phyloP scores from a whole-genome alignment of 2,329 filamentous ascomycete species.

The Ceratocystiopsis brevicomis region DNA sequence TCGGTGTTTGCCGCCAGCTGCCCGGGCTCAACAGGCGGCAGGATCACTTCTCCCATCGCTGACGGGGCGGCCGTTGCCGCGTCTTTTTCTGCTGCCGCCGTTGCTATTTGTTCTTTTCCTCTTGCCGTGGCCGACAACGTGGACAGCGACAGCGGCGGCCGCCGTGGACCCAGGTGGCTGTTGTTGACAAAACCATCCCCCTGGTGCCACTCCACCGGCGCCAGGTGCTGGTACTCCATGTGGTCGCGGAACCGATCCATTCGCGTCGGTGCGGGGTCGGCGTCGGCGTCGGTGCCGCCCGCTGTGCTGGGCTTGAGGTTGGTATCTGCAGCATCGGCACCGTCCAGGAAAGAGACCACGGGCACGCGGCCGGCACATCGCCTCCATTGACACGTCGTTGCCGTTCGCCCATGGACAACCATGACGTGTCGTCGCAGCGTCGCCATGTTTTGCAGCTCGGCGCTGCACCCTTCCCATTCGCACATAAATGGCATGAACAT shows the following conservation, averaged over 20 bases:
- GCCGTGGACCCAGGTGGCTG: conserved; percentile 3
- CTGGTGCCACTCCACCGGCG: conserved; percentile 34
- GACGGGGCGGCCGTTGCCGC: no score
- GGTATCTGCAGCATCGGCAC: conserved; percentile 9
- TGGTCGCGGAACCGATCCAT: conserved; percentile 26
- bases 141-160: background rate
- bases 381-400: no score
- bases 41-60: no score
- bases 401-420: conserved; percentile 24
- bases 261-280: background rate
- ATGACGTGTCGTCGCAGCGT: conserved; percentile 36
- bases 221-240: conserved; percentile 33
- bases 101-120: background rate
- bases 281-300: background rate
- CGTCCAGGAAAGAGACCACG: conserved; percentile 17
- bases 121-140: conserved; percentile 8
- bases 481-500: conserved; percentile 35
- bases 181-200: conserved; percentile 38
- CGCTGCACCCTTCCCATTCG: conserved; percentile 39
- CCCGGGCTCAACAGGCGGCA: no score
- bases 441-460: conserved; percentile 42
- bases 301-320: background rate
- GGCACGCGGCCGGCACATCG: conserved; percentile 15
- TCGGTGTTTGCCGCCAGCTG: no score
- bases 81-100: background rate